Percentiles rank a stretch among this genome's conserved stretches.
These are phyloP conservation scores for Microdochium bolleyi DNA, from an alignment of 2,329 filamentous ascomycete species.

Conservation along the genomic window DNA sequence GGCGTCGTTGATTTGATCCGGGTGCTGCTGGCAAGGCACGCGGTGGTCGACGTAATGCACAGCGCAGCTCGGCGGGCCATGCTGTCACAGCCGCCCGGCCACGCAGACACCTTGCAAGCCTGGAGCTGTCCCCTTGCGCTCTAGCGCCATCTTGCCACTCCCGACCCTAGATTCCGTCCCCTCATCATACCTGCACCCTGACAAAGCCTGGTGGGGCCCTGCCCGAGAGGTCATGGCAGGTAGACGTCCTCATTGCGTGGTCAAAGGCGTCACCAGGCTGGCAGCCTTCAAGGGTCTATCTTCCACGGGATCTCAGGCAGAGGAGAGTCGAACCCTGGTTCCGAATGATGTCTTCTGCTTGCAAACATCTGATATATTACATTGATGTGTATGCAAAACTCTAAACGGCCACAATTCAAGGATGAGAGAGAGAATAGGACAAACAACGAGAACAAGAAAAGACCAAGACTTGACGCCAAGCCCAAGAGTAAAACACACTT, in stretches of 20 bases:
- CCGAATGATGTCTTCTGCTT: no score
- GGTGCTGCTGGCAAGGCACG: neutral
- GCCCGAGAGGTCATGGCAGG: neutral
- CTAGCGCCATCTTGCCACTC: neutral
- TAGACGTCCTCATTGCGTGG: neutral
- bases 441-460: no score
- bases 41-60: neutral
- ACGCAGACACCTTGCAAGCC: neutral
- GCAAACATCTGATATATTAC: no score
- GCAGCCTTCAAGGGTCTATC: neutral
- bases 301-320: neutral
- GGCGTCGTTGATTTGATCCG: neutral
- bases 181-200: neutral
- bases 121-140: neutral
- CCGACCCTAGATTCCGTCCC: neutral
- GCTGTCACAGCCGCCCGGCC: neutral
- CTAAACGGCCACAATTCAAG: no score
- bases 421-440: no score
- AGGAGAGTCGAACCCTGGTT: no score
- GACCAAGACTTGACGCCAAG: no score
- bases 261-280: neutral
- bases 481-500: no score
- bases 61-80: neutral
- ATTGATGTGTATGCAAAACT: no score
- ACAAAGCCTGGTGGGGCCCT: neutral